Conservation (phyloP, 192 early-diverging fungal genomes). For the Glomus cerebriforme region DNA sequence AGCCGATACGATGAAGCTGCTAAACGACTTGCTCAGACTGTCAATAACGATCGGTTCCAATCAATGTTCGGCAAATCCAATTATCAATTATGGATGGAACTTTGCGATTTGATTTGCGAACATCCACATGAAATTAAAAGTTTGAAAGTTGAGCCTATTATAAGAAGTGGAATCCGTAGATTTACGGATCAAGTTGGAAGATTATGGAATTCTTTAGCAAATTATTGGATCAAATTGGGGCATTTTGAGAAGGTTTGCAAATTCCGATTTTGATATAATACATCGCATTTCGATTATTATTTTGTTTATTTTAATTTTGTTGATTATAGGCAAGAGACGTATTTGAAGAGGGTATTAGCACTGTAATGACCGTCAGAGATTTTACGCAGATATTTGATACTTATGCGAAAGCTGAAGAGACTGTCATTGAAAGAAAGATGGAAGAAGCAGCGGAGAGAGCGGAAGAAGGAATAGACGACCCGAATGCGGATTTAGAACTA, state of each 20-base stretch:
- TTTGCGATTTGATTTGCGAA: conserved; percentile 78
- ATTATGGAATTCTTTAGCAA: conserved; percentile 84
- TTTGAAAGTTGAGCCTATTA: conserved; percentile 76
- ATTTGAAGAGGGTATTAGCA: conserved; percentile 86
- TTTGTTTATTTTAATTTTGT: background rate
- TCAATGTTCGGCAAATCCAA: conserved; percentile 67
- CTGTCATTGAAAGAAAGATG: conserved; percentile 73
- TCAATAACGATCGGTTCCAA: conserved; percentile 75
- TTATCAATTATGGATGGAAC: conserved; percentile 79
- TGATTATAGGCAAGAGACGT: conserved; percentile 79
- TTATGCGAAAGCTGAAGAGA: conserved; percentile 91
- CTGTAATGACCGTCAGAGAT: conserved; percentile 83
- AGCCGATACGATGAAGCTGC: conserved; percentile 81
- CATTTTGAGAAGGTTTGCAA: conserved; percentile 66
- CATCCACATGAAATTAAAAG: conserved; percentile 72
- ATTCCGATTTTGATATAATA: conserved; percentile 15
- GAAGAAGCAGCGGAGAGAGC: conserved; percentile 61
- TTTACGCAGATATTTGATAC: conserved; percentile 97
- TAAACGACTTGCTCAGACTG: conserved; percentile 61
- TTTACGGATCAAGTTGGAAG: conserved; percentile 87
- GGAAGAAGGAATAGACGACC: conserved; percentile 45
- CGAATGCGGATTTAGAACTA: conserved; percentile 63
- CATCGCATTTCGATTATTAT: background rate
- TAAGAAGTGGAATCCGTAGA: conserved; percentile 80
- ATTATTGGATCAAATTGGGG: conserved; percentile 73